Percentiles rank a stretch among this genome's conserved stretches.
These are phyloP conservation scores for Quercus robur DNA, from an alignment of 306 rosid genomes.

Conservation along the genomic window DNA sequence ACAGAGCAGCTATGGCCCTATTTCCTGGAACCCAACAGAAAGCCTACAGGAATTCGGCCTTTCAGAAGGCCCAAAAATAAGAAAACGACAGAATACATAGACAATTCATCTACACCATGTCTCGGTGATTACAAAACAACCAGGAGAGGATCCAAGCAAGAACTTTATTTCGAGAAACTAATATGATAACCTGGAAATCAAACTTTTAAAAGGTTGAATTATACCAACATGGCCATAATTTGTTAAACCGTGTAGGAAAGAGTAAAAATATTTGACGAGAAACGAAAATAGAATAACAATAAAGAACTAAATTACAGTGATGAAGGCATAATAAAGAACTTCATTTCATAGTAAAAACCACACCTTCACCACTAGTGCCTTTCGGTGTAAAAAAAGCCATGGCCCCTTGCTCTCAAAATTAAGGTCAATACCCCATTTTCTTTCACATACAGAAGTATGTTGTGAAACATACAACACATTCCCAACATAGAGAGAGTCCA, in stretches of 20 bases:
- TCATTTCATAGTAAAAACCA: neutral
- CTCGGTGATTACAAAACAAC: neutral
- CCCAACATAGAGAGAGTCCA: neutral
- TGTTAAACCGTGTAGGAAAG: neutral
- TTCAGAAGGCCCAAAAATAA: neutral
- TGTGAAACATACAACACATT: neutral
- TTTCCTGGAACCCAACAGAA: too few species aligned
- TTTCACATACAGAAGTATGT: neutral
- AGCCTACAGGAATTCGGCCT: neutral
- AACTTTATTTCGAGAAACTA: neutral
- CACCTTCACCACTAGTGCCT: neutral
- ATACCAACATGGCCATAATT: neutral
- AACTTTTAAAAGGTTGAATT: neutral
- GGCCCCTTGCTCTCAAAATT: neutral
- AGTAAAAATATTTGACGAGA: neutral
- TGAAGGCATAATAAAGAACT: neutral
- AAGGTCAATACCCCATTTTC: neutral
- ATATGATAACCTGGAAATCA: neutral
- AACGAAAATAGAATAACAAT: neutral
- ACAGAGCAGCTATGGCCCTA: too few species aligned
- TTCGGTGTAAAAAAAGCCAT: neutral
- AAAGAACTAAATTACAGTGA: neutral
- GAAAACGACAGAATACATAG: neutral
- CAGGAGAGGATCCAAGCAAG: neutral
- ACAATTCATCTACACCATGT: neutral